Percentiles rank a stretch among this genome's conserved stretches.
Evolutionary conservation across 164 flowering plant species (phyloP).

Genomic region (Platanus orientalis): DNA sequence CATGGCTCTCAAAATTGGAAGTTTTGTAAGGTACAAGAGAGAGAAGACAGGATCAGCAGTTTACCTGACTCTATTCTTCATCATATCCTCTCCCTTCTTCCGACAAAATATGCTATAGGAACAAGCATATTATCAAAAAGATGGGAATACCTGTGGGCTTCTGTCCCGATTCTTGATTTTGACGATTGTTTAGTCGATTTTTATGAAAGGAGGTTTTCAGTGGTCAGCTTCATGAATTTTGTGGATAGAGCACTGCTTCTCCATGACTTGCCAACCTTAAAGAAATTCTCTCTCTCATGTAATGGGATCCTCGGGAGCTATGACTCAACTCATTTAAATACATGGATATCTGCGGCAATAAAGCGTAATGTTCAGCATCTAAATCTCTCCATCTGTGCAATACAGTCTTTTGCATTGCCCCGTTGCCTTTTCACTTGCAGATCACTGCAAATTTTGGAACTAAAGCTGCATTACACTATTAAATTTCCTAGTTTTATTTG

Average conservation of each 20-base stretch:
- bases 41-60: constrained; percentile 13
- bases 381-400: no score
- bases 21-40: no score
- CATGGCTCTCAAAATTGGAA: no score
- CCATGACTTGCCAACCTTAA: constrained; percentile 12
- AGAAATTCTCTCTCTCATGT: constrained; percentile 21
- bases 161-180: constrained; percentile 23
- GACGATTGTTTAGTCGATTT: constrained; percentile 17
- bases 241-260: constrained; percentile 17
- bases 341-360: constrained; percentile 6
- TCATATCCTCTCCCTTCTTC: constrained; percentile 23
- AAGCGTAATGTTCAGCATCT: neutral
- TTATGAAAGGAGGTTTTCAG: neutral
- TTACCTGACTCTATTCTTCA: constrained; percentile 24
- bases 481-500: neutral
- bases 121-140: constrained; percentile 25
- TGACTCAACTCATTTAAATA: constrained; percentile 11
- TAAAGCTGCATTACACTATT: neutral
- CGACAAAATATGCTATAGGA: constrained; percentile 17
- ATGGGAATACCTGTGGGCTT: constrained; percentile 29
- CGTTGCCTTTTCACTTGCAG: neutral
- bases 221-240: constrained; percentile 14
- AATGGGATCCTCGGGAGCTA: no score
- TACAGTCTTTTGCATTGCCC: neutral
- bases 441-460: neutral